A percentile compares a stretch with the other conserved stretches of the same genome.
These are phyloP conservation scores for Yamagishiella unicocca DNA, from an alignment of 139 green algal species.

Conservation along the genomic window DNA sequence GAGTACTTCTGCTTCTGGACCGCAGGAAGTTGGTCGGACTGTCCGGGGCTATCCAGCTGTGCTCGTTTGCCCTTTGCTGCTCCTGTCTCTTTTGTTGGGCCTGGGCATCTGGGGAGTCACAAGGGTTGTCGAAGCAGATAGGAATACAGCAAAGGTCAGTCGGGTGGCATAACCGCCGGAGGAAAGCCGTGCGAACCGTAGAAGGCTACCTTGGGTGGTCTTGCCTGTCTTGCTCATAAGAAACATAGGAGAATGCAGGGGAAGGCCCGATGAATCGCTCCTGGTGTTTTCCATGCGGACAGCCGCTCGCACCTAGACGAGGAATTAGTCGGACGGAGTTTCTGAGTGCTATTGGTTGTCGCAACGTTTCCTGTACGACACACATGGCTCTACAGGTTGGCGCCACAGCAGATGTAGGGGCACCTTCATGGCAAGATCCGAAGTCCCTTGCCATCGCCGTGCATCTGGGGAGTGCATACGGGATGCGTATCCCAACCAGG, in stretches of 20 bases:
- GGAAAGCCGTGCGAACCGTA: too few relatives aligned
- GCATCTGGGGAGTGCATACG: background rate
- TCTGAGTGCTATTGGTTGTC: background rate
- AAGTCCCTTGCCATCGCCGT: too few relatives aligned
- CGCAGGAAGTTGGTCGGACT: background rate
- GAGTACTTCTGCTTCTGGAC: too few relatives aligned
- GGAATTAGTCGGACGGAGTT: background rate
- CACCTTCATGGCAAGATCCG: too few relatives aligned
- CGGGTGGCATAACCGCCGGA: too few relatives aligned
- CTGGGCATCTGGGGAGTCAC: background rate
- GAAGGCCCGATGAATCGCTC: too few relatives aligned
- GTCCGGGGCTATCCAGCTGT: background rate
- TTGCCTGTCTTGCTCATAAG: too few relatives aligned
- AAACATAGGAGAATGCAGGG: background rate
- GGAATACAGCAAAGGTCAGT: background rate
- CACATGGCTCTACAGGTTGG: too few relatives aligned
- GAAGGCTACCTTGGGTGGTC: background rate
- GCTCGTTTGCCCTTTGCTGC: background rate
- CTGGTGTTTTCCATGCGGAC: background rate
- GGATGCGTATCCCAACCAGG: background rate
- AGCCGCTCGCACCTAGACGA: background rate
- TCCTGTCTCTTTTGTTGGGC: background rate
- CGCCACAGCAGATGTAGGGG: too few relatives aligned
- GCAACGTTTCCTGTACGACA: too few relatives aligned
- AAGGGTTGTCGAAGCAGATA: background rate